Evolutionary conservation across 768 basidiomycete genomes (phyloP).

Genomic region (Trametes meyenii): DNA sequence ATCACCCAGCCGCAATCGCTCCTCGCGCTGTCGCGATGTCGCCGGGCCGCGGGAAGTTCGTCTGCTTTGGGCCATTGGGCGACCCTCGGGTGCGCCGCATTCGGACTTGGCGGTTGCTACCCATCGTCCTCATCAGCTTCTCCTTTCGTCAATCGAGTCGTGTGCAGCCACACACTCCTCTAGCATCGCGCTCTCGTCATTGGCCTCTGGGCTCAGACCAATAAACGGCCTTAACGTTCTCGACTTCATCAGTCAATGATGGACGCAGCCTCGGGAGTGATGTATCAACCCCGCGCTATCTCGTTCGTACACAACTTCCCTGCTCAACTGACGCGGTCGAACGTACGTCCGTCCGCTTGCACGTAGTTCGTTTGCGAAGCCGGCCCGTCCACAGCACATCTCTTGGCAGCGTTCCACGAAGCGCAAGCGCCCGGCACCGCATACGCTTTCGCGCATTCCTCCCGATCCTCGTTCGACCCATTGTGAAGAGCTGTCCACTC

Average conservation of each 20-base stretch:
- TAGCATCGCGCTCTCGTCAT: neutral
- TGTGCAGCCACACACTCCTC: conserved; percentile 11
- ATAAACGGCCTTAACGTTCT: neutral
- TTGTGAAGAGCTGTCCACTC: no score
- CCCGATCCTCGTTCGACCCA: no score
- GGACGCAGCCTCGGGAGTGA: conserved; percentile 7
- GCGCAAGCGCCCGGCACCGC: no score
- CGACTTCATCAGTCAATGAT: conserved; percentile 12
- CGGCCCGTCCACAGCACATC: neutral
- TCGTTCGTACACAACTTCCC: neutral
- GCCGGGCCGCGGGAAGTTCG: conserved; percentile 3
- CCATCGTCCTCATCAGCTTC: conserved; percentile 24
- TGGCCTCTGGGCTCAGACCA: conserved; percentile 3
- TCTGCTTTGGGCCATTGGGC: conserved; percentile 4
- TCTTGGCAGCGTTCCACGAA: no score
- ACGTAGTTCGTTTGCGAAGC: neutral
- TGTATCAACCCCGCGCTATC: conserved; percentile 9
- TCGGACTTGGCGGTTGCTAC: conserved; percentile 21
- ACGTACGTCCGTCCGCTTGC: no score
- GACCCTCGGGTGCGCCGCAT: conserved; percentile 3
- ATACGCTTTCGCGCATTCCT: no score
- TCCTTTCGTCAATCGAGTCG: conserved; percentile 22
- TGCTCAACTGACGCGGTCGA: neutral
- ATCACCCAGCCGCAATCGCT: conserved; percentile 11
- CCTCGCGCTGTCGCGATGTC: conserved; percentile 6